Conservation (phyloP, 805 yeast genomes). For the Hanseniaspora valbyensis region DNA sequence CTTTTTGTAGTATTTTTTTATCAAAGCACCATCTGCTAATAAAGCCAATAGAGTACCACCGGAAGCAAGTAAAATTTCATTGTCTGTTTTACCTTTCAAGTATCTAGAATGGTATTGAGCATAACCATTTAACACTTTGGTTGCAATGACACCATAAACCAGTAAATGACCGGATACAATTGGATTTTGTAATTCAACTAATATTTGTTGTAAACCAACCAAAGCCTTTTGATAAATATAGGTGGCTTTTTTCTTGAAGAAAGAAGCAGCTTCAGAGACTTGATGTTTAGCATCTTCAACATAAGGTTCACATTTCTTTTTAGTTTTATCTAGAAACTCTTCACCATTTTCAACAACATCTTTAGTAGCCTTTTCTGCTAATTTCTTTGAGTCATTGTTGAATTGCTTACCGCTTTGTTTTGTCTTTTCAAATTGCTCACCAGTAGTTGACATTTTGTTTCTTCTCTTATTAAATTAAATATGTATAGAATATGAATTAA, state of each 20-base stretch:
- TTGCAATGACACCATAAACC: slow-evolving; percentile 37
- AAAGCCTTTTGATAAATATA: slow-evolving; percentile 12
- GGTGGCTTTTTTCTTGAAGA: not conserved
- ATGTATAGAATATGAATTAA: too few relatives aligned
- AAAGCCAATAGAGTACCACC: slow-evolving; percentile 45
- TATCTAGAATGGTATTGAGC: slow-evolving; percentile 41
- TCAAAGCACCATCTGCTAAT: slow-evolving; percentile 43
- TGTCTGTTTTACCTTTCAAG: slow-evolving; percentile 34
- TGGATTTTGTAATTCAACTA: slow-evolving; percentile 48
- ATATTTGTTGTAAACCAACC: slow-evolving; percentile 7
- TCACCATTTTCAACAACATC: slow-evolving; percentile 20
- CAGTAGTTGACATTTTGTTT: slow-evolving; percentile 8
- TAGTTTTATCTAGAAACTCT: slow-evolving; percentile 26
- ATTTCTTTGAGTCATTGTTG: slow-evolving; percentile 1
- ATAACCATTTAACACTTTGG: slow-evolving; percentile 40
- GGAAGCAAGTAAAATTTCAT: slow-evolving; percentile 40
- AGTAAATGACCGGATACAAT: slow-evolving; percentile 46
- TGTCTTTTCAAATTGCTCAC: slow-evolving; percentile 12
- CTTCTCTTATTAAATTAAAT: too few relatives aligned
- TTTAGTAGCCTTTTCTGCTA: slow-evolving; percentile 14
- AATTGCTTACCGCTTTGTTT: slow-evolving; percentile 15
- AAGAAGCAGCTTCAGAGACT: not conserved
- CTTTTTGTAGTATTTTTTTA: slow-evolving; percentile 44
- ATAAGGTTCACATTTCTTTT: slow-evolving; percentile 18
- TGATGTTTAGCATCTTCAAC: slow-evolving; percentile 24